A percentile compares a stretch with the other conserved stretches of the same genome.
These are phyloP conservation scores for Dipteronia sinensis DNA, from an alignment of 345 rosid species.

Conservation along the genomic window DNA sequence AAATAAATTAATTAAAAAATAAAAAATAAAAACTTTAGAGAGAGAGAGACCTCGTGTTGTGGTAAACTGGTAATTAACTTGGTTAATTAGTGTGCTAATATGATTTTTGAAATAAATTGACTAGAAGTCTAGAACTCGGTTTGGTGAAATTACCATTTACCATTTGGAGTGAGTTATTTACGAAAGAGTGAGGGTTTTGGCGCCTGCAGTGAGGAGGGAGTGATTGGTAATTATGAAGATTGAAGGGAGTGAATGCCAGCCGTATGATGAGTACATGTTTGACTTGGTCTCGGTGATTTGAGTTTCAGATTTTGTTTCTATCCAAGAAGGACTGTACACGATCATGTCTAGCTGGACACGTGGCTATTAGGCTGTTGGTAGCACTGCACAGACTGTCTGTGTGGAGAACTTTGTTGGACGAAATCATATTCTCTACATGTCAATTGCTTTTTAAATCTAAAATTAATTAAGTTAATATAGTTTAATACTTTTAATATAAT, in stretches of 20 bases:
- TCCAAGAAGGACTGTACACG: neutral
- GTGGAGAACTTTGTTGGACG: neutral
- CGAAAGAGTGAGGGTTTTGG: neutral
- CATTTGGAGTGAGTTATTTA: neutral
- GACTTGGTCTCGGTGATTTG: neutral
- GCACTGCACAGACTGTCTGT: neutral
- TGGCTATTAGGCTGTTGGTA: constrained; percentile 4
- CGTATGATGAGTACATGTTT: neutral
- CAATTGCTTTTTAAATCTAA: neutral
- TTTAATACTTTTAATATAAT: no score
- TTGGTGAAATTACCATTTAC: no score
- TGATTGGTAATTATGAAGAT: neutral
- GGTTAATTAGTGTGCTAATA: neutral
- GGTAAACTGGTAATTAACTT: neutral
- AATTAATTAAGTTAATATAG: no score
- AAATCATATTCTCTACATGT: neutral
- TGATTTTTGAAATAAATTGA: no score
- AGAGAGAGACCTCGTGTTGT: neutral
- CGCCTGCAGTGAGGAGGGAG: neutral
- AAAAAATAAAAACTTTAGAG: neutral
- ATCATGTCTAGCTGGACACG: neutral
- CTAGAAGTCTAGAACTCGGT: no score
- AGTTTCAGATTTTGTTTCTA: neutral
- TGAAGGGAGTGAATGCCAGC: neutral
- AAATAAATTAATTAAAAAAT: neutral